A percentile compares a stretch with the other conserved stretches of the same genome.
Evolutionary conservation across 345 rosid species (phyloP).

Genomic region (Lumnitzera littorea): DNA sequence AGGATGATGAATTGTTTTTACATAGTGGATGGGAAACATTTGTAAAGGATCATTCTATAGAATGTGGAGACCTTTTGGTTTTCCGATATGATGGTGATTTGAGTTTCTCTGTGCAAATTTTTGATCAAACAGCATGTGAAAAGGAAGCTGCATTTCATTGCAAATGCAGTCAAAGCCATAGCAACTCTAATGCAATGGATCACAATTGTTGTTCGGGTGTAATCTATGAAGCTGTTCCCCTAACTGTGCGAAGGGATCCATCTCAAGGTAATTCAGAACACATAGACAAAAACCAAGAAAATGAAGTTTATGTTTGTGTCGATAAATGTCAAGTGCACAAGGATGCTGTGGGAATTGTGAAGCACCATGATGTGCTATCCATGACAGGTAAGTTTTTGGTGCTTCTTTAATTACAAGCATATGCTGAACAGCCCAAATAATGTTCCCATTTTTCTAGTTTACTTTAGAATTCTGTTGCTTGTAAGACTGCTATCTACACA

Average conservation of each 20-base stretch:
- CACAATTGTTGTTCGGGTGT: slow-evolving; percentile 18
- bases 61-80: slow-evolving; percentile 47
- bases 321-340: slow-evolving; percentile 5
- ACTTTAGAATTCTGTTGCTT: too few relatives aligned
- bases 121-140: slow-evolving; percentile 46
- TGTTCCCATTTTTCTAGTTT: slow-evolving; percentile 1
- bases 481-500: too few relatives aligned
- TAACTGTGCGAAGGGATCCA: slow-evolving; percentile 18
- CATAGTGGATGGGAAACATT: slow-evolving; percentile 41
- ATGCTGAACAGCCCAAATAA: background rate
- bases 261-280: slow-evolving; percentile 10
- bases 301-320: background rate
- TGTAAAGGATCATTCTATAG: slow-evolving; percentile 36
- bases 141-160: slow-evolving; percentile 43
- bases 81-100: slow-evolving; percentile 48
- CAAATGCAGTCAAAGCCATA: slow-evolving; percentile 27
- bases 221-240: slow-evolving; percentile 11
- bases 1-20: slow-evolving; percentile 23
- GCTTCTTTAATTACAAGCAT: too few relatives aligned
- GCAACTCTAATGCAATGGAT: slow-evolving; percentile 8
- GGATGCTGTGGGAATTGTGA: slow-evolving; percentile 3
- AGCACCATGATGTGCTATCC: slow-evolving; percentile 7
- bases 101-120: slow-evolving; percentile 45
- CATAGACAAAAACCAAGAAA: slow-evolving; percentile 7
- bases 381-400: too few relatives aligned